Base-by-base conservation (phyloP, 768 basidiomycete species). In the Boletus edulis region DNA sequence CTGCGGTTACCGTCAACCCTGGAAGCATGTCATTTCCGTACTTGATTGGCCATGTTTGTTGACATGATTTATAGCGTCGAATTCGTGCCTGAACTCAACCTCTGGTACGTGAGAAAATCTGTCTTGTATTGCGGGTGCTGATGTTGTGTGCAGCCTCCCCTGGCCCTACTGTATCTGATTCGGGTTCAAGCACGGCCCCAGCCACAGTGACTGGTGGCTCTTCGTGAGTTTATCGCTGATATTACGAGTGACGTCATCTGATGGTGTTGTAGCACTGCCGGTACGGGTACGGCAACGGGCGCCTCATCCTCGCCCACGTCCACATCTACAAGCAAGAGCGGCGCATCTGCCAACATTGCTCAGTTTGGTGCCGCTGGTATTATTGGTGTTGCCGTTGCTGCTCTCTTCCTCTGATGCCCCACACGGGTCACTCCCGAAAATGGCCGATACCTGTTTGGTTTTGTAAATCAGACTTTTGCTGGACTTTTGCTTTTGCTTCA, bases 1-100 rank as follows among this genome's bases (percentile, higher is more conserved):
- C 78, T 7, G 32, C 81, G 3, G 77, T 90, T 75, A 74, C 68
- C 15, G 65, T 89, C 57, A 61, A 67, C 31, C 0, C 71, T 8
- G 77, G 84, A 47, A 38, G 88, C 88, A 73, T 44, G 85, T 73
- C 8, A n/a, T 13, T 41, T 44, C 14, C 22, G 24, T 41, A 7
- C 13, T 35, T 22, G 17, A 18, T 9, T 11, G 5, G 5, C 58
- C 22, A 20, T 37, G 18, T 55, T 45, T 41, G 32, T 37, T 61
- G 27, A 64, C 53, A 24, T 64, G 45, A 59, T 14, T 51, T 73
- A 72, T 61, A 52, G 73, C 73, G 38, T 67, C 62, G 45, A 68
- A 14, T 20, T 37, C 67, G 52, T 81, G 82, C 63, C 39, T 77
- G 52, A 67, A 57, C 55, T 4, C 54, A 0, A 62, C 59, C 9